A percentile compares a stretch with the other conserved stretches of the same genome.
Evolutionary conservation across 768 basidiomycete genomes (phyloP).

Genomic region (Lactarius sp.): DNA sequence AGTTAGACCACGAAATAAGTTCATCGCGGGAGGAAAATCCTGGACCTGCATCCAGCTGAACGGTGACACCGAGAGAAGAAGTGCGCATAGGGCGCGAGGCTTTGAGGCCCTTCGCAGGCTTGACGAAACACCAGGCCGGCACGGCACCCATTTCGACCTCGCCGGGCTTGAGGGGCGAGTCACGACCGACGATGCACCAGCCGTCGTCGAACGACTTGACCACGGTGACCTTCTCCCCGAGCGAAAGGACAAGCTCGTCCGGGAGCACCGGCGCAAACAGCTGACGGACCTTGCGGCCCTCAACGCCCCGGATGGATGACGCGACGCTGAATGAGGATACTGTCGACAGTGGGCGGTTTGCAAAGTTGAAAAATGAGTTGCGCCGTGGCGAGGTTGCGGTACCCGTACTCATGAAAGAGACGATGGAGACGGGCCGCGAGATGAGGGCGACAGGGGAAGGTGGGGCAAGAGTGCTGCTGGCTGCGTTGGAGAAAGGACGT

Average conservation of each 20-base stretch:
- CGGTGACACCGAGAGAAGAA: slow-evolving; percentile 57
- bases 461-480: slow-evolving; percentile 31
- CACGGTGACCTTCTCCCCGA: slow-evolving; percentile 58
- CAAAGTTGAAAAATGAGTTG: slow-evolving; percentile 17
- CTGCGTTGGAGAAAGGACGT: slow-evolving; percentile 38
- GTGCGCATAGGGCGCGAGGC: slow-evolving; percentile 62
- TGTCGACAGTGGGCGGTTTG: slow-evolving; percentile 23
- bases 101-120: slow-evolving; percentile 52
- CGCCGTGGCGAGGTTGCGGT: neutral
- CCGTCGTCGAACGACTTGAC: slow-evolving; percentile 70
- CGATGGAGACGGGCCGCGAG: slow-evolving; percentile 14
- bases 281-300: slow-evolving; percentile 54
- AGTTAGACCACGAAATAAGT: slow-evolving; percentile 70
- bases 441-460: neutral
- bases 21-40: slow-evolving; percentile 42
- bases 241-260: slow-evolving; percentile 59
- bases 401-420: slow-evolving; percentile 9
- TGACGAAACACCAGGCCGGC: slow-evolving; percentile 73
- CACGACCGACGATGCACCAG: slow-evolving; percentile 70
- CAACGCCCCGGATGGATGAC: slow-evolving; percentile 24
- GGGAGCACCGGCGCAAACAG: slow-evolving; percentile 64
- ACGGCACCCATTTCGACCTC: slow-evolving; percentile 65
- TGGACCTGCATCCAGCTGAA: slow-evolving; percentile 43
- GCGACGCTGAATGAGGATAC: slow-evolving; percentile 14
- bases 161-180: slow-evolving; percentile 34